Percentiles rank a stretch among this genome's conserved stretches.
phyloP scores from a whole-genome alignment of 108 stramenopile species.

The Stephanodiscus triporus region DNA sequence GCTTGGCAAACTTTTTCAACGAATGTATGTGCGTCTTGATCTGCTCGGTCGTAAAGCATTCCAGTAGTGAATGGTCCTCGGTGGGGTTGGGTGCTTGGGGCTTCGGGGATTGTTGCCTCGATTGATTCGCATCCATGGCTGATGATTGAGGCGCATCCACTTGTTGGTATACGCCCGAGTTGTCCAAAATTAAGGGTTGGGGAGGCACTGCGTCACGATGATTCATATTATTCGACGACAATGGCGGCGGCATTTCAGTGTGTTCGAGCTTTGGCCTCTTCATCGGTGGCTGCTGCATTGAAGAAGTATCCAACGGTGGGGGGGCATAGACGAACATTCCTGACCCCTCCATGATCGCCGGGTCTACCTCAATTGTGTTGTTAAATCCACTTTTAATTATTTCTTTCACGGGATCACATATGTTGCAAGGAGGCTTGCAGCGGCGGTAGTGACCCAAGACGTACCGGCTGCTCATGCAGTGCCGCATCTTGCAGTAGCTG shows the following conservation, averaged over 20 bases:
- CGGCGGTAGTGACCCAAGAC: constrained; percentile 97
- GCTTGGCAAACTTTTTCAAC: constrained; percentile 68
- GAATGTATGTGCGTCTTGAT: constrained; percentile 91
- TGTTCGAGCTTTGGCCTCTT: constrained; percentile 23
- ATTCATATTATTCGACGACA: background rate
- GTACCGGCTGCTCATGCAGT: constrained; percentile 98
- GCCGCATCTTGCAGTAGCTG: constrained; percentile 89
- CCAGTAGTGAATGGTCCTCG: constrained; percentile 87
- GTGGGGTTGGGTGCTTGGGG: constrained; percentile 34
- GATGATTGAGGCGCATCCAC: background rate
- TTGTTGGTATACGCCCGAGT: background rate
- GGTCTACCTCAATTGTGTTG: constrained; percentile 30
- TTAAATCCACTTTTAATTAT: constrained; percentile 83
- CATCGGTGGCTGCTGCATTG: constrained; percentile 4
- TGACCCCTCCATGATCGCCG: constrained; percentile 23
- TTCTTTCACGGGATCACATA: constrained; percentile 96
- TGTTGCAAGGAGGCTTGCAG: constrained; percentile 92
- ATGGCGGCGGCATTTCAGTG: constrained; percentile 6
- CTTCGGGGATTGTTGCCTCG: constrained; percentile 28
- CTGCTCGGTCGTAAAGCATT: constrained; percentile 90
- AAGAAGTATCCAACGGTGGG: constrained; percentile 4
- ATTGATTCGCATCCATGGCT: background rate
- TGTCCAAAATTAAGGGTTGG: background rate
- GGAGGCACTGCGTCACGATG: background rate
- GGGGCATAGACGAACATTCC: background rate